Evolutionary conservation across 257 asterid genomes (phyloP).

Genomic region (Solanum paucissectum): DNA sequence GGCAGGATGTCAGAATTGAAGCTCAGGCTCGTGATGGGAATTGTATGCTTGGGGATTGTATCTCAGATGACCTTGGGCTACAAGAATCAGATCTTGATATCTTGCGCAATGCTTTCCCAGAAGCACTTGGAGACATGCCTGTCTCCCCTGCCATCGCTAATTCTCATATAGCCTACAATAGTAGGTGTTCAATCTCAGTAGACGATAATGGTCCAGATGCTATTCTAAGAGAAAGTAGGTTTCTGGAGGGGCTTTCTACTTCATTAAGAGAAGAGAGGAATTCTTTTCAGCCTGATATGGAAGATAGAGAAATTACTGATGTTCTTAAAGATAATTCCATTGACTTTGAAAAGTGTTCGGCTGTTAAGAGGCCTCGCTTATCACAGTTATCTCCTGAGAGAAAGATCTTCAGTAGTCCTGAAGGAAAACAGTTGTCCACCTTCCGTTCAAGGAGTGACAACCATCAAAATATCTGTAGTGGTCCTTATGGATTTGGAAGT

Average conservation of each 20-base stretch:
- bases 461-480: constrained; percentile 11
- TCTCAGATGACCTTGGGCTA: constrained; percentile 40
- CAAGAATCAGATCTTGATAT: constrained; percentile 65
- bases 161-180: constrained; percentile 17
- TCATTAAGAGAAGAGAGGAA: constrained; percentile 26
- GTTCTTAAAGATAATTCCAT: constrained; percentile 11
- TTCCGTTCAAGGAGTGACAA: constrained; percentile 26
- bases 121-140: constrained; percentile 26
- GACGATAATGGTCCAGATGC: constrained; percentile 22
- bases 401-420: constrained; percentile 3
- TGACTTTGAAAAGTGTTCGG: constrained; percentile 9
- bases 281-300: constrained; percentile 24
- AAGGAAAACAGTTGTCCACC: constrained; percentile 18
- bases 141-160: constrained; percentile 13
- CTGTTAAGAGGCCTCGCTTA: constrained; percentile 7
- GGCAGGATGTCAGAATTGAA: constrained; percentile 24
- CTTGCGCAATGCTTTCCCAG: constrained; percentile 56
- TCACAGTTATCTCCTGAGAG: constrained; percentile 9
- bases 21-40: constrained; percentile 31
- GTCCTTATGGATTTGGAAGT: constrained; percentile 31
- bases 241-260: constrained; percentile 24
- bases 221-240: constrained; percentile 35
- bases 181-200: constrained; percentile 26
- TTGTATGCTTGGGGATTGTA: constrained; percentile 27
- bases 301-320: constrained; percentile 12